Conservation (phyloP, 73 alveolate genomes). For the Urostyla sp. region DNA sequence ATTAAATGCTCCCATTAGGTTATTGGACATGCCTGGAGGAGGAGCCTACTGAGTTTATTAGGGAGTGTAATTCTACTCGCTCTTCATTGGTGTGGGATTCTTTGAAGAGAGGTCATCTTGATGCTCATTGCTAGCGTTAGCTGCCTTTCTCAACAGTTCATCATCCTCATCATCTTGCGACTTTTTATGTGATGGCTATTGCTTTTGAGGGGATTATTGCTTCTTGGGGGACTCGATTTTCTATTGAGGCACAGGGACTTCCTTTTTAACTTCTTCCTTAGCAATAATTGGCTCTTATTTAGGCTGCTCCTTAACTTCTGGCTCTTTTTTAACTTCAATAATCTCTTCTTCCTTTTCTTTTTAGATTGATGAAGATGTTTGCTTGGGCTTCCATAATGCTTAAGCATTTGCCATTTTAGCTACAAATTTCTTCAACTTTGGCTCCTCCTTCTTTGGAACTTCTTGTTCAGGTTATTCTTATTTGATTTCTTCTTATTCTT, state of each 20-base stretch:
- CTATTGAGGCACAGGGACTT: no score
- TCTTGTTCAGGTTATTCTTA: neutral
- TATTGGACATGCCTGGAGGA: neutral
- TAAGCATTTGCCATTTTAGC: neutral
- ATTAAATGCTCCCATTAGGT: neutral
- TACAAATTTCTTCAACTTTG: neutral
- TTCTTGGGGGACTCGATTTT: no score
- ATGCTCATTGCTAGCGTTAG: slow-evolving; percentile 32
- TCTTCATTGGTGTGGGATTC: slow-evolving; percentile 4
- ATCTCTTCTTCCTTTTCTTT: neutral
- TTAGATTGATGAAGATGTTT: neutral
- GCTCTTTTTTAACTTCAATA: neutral
- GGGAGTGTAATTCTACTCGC: neutral
- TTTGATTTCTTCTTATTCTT: neutral
- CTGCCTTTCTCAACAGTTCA: slow-evolving; percentile 47
- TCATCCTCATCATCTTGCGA: slow-evolving; percentile 6
- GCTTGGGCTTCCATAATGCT: neutral
- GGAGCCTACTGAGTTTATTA: neutral
- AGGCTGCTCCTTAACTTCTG: neutral
- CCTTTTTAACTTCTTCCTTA: neutral
- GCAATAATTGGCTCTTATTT: neutral
- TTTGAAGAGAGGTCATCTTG: slow-evolving; percentile 20
- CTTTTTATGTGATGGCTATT: neutral
- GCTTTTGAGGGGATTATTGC: neutral
- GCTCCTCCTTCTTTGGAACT: neutral